phyloP scores from a whole-genome alignment of 179 eudicot genomes.

The Silene vulgaris region DNA sequence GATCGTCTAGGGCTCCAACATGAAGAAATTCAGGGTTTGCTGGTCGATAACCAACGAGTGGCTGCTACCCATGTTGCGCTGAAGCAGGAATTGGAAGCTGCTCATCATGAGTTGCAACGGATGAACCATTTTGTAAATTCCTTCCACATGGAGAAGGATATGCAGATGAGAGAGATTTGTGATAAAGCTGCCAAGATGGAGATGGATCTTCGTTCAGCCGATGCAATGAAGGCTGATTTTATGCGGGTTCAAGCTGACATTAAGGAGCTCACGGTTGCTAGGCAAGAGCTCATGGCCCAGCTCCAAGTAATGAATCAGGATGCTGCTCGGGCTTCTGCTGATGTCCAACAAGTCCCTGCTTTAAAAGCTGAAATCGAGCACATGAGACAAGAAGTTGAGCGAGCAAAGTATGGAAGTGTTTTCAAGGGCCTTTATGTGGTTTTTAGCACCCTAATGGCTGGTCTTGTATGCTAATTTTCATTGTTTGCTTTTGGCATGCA shows the following conservation, averaged over 20 bases:
- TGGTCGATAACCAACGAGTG: conserved; percentile 72
- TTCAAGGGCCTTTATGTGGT: conserved; percentile 9
- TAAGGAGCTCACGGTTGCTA: conserved; percentile 61
- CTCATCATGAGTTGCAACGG: conserved; percentile 63
- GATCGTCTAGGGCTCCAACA: conserved; percentile 70
- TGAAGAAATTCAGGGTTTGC: conserved; percentile 69
- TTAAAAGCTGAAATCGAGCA: conserved; percentile 68
- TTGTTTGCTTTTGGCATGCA: conserved; percentile 24
- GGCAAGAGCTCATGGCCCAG: conserved; percentile 64
- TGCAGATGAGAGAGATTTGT: conserved; percentile 66
- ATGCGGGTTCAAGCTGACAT: conserved; percentile 59
- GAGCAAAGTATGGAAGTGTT: conserved; percentile 52
- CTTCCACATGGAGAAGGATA: conserved; percentile 55
- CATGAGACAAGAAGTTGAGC: conserved; percentile 65
- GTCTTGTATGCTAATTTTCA: background rate
- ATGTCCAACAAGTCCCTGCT: conserved; percentile 67
- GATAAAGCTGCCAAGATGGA: conserved; percentile 75
- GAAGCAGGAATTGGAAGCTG: conserved; percentile 75
- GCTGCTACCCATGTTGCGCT: conserved; percentile 93
- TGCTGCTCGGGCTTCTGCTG: conserved; percentile 57
- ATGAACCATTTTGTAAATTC: conserved; percentile 55
- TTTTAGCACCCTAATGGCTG: background rate
- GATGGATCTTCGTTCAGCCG: conserved; percentile 59
- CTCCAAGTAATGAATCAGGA: conserved; percentile 78
- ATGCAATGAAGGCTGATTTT: conserved; percentile 75